Evolutionary conservation across 768 basidiomycete genomes (phyloP).

Genomic region (Suillus decipiens): DNA sequence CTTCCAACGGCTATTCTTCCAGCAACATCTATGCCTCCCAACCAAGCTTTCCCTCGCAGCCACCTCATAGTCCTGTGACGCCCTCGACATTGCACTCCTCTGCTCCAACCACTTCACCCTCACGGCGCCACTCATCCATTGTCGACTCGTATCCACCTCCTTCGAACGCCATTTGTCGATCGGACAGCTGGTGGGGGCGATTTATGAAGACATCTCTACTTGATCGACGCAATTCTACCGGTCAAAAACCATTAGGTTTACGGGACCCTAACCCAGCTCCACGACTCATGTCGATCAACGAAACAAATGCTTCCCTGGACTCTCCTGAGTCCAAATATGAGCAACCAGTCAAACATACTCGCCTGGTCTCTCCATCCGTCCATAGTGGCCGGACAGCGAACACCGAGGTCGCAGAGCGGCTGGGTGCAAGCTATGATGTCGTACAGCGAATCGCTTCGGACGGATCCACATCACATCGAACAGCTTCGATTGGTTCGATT

Average conservation of each 20-base stretch:
- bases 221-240: conserved; percentile 52
- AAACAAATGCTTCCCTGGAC: conserved; percentile 29
- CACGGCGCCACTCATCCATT: conserved; percentile 42
- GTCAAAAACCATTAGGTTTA: conserved; percentile 49
- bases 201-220: conserved; percentile 68
- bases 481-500: conserved; percentile 26
- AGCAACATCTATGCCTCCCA: conserved; percentile 24
- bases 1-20: conserved; percentile 27
- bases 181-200: conserved; percentile 78
- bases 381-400: conserved; percentile 65
- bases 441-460: conserved; percentile 49
- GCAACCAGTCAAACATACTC: conserved; percentile 28
- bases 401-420: conserved; percentile 65
- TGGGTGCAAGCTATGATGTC: conserved; percentile 71
- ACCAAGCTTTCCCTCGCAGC: conserved; percentile 16
- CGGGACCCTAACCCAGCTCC: conserved; percentile 83
- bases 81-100: conserved; percentile 28
- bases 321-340: conserved; percentile 19
- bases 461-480: conserved; percentile 26
- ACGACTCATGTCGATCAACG: conserved; percentile 57
- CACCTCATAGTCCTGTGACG: conserved; percentile 24
- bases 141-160: conserved; percentile 43
- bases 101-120: conserved; percentile 31
- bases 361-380: conserved; percentile 45
- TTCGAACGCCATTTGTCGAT: conserved; percentile 56